Conservation (phyloP, 73 alveolate genomes). For the Paramecium primaurelia region DNA sequence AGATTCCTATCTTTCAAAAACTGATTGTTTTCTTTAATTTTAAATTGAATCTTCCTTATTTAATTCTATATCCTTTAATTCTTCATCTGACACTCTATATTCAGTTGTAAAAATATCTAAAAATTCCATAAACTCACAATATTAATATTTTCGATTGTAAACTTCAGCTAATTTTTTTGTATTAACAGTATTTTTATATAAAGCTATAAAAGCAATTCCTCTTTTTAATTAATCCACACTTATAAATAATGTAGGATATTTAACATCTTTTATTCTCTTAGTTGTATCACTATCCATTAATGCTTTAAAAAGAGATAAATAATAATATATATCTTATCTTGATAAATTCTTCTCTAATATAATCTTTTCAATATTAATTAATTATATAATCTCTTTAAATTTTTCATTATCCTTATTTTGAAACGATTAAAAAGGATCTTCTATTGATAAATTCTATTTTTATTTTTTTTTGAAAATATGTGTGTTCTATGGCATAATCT, state of each 20-base stretch:
- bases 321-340: background rate
- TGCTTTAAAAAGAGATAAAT: constrained; percentile 28
- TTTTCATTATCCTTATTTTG: background rate
- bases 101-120: constrained; percentile 34
- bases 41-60: background rate
- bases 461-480: background rate
- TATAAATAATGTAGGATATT: constrained; percentile 37
- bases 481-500: background rate
- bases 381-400: background rate
- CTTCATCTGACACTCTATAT: background rate
- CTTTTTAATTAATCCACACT: background rate
- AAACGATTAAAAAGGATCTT: constrained; percentile 3
- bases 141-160: background rate
- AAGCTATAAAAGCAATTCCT: constrained; percentile 29
- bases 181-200: constrained; percentile 33
- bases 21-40: background rate
- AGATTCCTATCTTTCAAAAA: background rate
- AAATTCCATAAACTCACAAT: constrained; percentile 38
- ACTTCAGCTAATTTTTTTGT: constrained; percentile 20
- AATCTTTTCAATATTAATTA: background rate
- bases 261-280: background rate
- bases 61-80: background rate
- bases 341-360: constrained; percentile 14
- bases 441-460: background rate
- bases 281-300: constrained; percentile 17